Conservation (phyloP, 441 rosid species). For the Populus tomentosa region DNA sequence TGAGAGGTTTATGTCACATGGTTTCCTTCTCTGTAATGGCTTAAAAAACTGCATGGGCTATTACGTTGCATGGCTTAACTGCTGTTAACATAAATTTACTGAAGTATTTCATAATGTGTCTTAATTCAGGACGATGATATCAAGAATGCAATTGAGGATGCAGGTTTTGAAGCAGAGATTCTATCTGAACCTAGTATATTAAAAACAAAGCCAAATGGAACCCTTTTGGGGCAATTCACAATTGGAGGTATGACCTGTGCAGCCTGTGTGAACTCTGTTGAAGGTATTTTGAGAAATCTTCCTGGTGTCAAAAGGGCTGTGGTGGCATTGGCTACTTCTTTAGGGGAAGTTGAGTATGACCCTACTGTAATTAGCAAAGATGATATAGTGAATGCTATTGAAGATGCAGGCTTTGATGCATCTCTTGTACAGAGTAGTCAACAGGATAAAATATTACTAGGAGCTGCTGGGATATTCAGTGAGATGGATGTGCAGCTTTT, state of each 20-base stretch:
- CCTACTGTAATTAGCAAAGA: slow-evolving; percentile 67
- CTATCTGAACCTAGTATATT: slow-evolving; percentile 45
- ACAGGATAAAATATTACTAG: slow-evolving; percentile 70
- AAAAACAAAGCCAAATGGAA: slow-evolving; percentile 40
- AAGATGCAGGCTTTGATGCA: slow-evolving; percentile 95
- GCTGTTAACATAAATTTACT: background rate
- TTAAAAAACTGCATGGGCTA: background rate
- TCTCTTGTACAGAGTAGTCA: slow-evolving; percentile 89
- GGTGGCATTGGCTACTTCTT: slow-evolving; percentile 86
- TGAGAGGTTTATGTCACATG: background rate
- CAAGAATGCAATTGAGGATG: slow-evolving; percentile 90
- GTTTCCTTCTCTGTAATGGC: background rate
- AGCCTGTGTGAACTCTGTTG: slow-evolving; percentile 92
- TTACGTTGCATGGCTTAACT: background rate
- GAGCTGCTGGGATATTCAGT: slow-evolving; percentile 54
- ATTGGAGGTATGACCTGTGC: slow-evolving; percentile 98
- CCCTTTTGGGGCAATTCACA: slow-evolving; percentile 74
- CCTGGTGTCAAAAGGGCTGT: slow-evolving; percentile 92
- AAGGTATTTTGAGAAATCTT: slow-evolving; percentile 75
- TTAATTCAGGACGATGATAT: slow-evolving; percentile 71
- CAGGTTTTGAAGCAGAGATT: slow-evolving; percentile 98
- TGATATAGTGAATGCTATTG: slow-evolving; percentile 80
- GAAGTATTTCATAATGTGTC: slow-evolving; percentile 1
- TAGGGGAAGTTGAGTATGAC: slow-evolving; percentile 97
- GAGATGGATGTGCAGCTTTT: slow-evolving; percentile 71